Base-by-base conservation (phyloP, 768 basidiomycete species). In the Infundibulicybe gibba region DNA sequence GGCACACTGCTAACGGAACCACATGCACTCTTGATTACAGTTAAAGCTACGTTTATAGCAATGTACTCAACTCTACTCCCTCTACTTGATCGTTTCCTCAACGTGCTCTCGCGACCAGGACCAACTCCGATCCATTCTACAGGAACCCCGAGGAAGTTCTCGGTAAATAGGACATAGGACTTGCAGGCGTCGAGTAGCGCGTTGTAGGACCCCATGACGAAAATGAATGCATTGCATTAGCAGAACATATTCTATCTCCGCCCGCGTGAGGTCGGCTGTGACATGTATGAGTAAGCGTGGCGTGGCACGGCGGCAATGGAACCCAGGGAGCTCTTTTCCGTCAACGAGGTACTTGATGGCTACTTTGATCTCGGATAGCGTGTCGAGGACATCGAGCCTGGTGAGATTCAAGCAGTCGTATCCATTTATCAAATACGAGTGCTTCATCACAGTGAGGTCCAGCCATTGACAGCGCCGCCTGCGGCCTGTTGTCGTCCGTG, bases 401-500 rank as follows among this genome's bases (percentile, higher is more conserved):
- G 97, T 99, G 54, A 99, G 76, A 68, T 99, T 99, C 98, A 41
- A 95, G 98, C 54, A 99, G 59, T 95, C 92, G 66, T 98, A 99
- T 32, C 97, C 97, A 65, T 99, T 99, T 77, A 99, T 91, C 51
- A 90, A 68, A 61, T 74, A 82, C 6, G 95, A 98, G 66, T 97
- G 86, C 63, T 83, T 86, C 75, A 99, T 79, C 35, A 97, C 91
- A 46, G 97, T 90, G 12, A 98, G 75, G 66, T 99, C 95, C 39
- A 99, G 82, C 97, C 95, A 99, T 11, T 97, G 95, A 65, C 94
- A 92, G 45, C 97, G 87, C 49, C 97, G 78, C 32, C 89, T 74
- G 21, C 97, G 83, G 25, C 25, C 97, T 1, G 97, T 99, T 1
- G 94, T 97, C 19, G 81, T 83, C 15, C 97, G 21, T n/a, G 41